Base-by-base conservation (phyloP, 805 yeast genomes). In the Candida glaebosa region DNA sequence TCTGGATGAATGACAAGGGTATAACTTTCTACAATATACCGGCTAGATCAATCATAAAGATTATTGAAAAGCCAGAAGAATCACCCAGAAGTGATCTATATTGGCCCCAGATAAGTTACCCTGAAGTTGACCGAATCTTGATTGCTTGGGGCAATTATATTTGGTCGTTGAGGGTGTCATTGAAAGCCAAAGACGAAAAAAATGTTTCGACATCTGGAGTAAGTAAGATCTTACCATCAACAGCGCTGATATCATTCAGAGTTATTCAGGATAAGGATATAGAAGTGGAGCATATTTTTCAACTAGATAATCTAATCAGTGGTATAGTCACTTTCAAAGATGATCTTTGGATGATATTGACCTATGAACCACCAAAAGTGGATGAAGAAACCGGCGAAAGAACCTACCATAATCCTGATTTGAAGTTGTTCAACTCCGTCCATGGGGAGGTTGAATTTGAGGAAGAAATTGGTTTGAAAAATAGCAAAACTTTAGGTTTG, bases 1-100 rank as follows among this genome's bases (percentile, higher is more conserved):
- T 91, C 3, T 89, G 96, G 95, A 79, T 89, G 71, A 85, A 84
- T 55, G 96, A 87, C 47, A 63, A 67, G 10, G 98, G 97, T 0
- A 80, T 91, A 16, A 72, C 81, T 1, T 66, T 87, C 16, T 83
- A 75, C 51, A 87, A 85, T 52, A 67, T 78, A 4, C 53, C 75
- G 2, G 63, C 82, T 1, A 72, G 73, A 37, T 63, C 70, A 5
- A 57, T 71, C 6, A 63, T 90, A 3, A 58, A 72, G 18, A 70
- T 69, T 17, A 73, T 87, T 6, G 70, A 77, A 3, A 69, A 81
- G 34, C 89, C 93, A 0, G 56, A 61, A 12, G 75, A 71, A 31
- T 66, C 63, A 51, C 82, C 70, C 3, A 67, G 90, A 17, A 81
- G 95, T 2, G 96, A 88, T 49, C 61, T 90, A 28, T 87, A 84